Evolutionary conservation across 2,329 filamentous ascomycete species (phyloP).

Genomic region (Cordyceps tenuipes): DNA sequence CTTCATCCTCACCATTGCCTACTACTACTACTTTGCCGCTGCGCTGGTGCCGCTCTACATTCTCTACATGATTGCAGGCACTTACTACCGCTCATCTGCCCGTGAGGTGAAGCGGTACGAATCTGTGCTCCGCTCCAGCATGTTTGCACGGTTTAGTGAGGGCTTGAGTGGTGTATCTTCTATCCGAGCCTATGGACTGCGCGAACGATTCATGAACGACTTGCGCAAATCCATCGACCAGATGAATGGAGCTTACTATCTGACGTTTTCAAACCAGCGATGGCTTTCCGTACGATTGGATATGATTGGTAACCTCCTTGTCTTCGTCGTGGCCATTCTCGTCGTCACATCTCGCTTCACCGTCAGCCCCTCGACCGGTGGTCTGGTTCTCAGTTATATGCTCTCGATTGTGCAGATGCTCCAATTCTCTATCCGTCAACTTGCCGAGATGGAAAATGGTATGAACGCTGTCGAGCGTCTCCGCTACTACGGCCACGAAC

Average conservation of each 20-base stretch:
- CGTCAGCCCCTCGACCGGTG: constrained; percentile 75
- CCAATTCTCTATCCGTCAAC: constrained; percentile 87
- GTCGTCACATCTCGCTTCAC: constrained; percentile 87
- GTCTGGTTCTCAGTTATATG: constrained; percentile 88
- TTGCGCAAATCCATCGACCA: constrained; percentile 70
- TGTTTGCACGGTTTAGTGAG: constrained; percentile 89
- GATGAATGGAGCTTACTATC: constrained; percentile 90
- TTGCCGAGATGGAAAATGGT: constrained; percentile 93
- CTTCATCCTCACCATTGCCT: constrained; percentile 87
- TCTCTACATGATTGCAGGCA: constrained; percentile 72
- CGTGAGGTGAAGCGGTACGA: constrained; percentile 94
- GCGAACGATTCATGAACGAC: constrained; percentile 62
- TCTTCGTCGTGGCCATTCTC: constrained; percentile 81
- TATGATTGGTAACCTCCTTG: constrained; percentile 70
- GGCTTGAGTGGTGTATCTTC: constrained; percentile 75
- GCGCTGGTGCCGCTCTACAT: constrained; percentile 57
- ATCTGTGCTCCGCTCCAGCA: constrained; percentile 73
- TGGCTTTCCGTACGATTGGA: constrained; percentile 87
- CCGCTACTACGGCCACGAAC: constrained; percentile 76
- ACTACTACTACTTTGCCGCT: constrained; percentile 77
- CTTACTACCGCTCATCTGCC: constrained; percentile 84
- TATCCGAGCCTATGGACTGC: constrained; percentile 82
- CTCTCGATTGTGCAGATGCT: constrained; percentile 90
- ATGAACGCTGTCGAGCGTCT: constrained; percentile 96
- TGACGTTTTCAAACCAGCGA: constrained; percentile 91